Evolutionary conservation across 495 filamentous ascomycete genomes (phyloP).

Genomic region (Aspergillus haitiensis): DNA sequence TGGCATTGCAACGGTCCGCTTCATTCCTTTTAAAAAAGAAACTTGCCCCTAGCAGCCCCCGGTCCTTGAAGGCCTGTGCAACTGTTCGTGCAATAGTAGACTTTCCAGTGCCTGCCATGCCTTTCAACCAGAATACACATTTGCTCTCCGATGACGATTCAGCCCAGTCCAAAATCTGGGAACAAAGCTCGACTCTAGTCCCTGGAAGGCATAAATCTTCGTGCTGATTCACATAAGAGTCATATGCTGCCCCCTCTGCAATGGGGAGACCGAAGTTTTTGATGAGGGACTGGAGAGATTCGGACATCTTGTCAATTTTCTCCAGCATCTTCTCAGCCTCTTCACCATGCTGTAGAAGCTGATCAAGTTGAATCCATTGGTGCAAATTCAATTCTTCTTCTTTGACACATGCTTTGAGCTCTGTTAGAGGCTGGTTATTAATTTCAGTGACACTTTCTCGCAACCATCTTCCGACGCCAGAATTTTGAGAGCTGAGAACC

Average conservation of each 20-base stretch:
- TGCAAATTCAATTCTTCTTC: slow-evolving; percentile 1
- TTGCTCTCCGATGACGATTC: background rate
- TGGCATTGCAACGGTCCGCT: slow-evolving; percentile 38
- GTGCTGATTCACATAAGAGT: slow-evolving; percentile 1
- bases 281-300: background rate
- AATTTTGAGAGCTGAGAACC: background rate
- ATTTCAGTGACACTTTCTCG: slow-evolving; percentile 7
- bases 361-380: slow-evolving; percentile 9
- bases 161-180: background rate
- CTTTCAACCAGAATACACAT: slow-evolving; percentile 1
- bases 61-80: background rate
- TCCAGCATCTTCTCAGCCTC: slow-evolving; percentile 7
- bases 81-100: slow-evolving; percentile 3
- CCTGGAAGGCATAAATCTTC: background rate
- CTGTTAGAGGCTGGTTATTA: background rate
- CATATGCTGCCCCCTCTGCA: background rate
- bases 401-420: slow-evolving; percentile 7
- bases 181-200: background rate
- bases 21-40: slow-evolving; percentile 29
- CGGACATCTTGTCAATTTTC: background rate
- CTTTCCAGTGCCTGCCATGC: slow-evolving; percentile 2
- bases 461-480: background rate
- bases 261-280: background rate
- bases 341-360: slow-evolving; percentile 6
- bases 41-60: background rate